phyloP scores from a whole-genome alignment of 169 alveolate genomes.

The Theileria orientalis region DNA sequence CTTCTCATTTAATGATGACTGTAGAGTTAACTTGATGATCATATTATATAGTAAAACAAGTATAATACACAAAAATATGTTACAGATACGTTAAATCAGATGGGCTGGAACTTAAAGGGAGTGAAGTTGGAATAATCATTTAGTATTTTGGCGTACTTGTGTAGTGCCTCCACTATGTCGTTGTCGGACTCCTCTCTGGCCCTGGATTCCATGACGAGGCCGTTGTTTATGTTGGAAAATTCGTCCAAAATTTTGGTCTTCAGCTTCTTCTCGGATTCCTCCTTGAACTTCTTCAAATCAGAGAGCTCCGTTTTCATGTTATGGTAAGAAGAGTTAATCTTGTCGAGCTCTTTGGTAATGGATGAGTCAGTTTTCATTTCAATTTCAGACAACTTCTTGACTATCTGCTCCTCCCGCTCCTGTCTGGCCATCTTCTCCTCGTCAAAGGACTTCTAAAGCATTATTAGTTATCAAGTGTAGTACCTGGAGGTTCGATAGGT shows the following conservation, averaged over 20 bases:
- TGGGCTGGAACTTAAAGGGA: background rate
- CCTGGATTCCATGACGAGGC: slow-evolving; percentile 77
- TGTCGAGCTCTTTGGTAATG: slow-evolving; percentile 46
- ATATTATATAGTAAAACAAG: no score
- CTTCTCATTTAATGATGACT: no score
- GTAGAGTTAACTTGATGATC: no score
- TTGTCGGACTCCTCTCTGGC: slow-evolving; percentile 88
- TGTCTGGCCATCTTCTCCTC: slow-evolving; percentile 49
- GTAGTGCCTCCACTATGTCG: slow-evolving; percentile 88
- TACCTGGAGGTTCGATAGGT: slow-evolving; percentile 61
- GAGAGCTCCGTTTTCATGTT: slow-evolving; percentile 37
- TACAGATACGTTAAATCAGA: slow-evolving; percentile 1
- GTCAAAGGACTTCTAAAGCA: slow-evolving; percentile 52
- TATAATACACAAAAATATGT: slow-evolving; percentile 1
- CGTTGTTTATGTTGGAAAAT: slow-evolving; percentile 77
- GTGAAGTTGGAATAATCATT: slow-evolving; percentile 35
- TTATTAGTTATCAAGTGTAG: background rate
- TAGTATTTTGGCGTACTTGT: slow-evolving; percentile 80
- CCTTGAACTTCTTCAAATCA: slow-evolving; percentile 38
- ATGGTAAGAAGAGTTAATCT: slow-evolving; percentile 39
- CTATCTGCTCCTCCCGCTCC: slow-evolving; percentile 63
- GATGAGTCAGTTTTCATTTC: slow-evolving; percentile 48
- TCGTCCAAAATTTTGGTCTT: slow-evolving; percentile 77
- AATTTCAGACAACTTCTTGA: slow-evolving; percentile 53
- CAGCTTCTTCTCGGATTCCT: slow-evolving; percentile 59